These are phyloP conservation scores for Carpinus viminea DNA, from an alignment of 306 rosid species.

Conservation along the genomic window DNA sequence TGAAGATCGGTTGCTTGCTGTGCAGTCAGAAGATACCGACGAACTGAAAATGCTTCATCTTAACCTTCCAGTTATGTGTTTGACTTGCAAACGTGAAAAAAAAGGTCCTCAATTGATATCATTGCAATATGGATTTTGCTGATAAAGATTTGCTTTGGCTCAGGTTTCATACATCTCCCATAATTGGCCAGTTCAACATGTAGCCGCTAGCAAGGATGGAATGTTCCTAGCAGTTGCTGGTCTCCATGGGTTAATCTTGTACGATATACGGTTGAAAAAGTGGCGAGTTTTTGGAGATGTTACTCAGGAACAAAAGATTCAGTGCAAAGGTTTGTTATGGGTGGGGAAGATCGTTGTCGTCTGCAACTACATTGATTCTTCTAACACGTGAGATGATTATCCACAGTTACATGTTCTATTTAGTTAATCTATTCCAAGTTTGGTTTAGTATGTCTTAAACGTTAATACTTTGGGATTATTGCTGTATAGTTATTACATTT, in stretches of 20 bases:
- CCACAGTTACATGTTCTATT: constrained; percentile 22
- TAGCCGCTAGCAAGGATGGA: constrained; percentile 95
- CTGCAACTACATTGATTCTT: constrained; percentile 87
- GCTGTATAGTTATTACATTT: constrained; percentile 5
- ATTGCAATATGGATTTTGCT: constrained; percentile 34
- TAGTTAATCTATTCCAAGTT: constrained; percentile 27
- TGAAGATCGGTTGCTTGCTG: constrained; percentile 81
- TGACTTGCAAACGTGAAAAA: constrained; percentile 30
- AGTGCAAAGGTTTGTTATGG: constrained; percentile 95
- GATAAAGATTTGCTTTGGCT: constrained; percentile 34
- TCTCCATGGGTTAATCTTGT: constrained; percentile 85
- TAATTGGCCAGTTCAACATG: constrained; percentile 98
- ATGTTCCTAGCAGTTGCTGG: constrained; percentile 93
- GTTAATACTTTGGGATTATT: constrained; percentile 4
- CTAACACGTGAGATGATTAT: constrained; percentile 75
- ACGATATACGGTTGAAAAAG: constrained; percentile 79
- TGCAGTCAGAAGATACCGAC: constrained; percentile 94
- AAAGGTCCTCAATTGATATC: constrained; percentile 4
- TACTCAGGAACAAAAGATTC: constrained; percentile 89
- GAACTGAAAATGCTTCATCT: constrained; percentile 94
- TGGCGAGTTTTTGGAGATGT: constrained; percentile 98
- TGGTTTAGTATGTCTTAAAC: constrained; percentile 20
- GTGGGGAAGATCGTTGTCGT: constrained; percentile 95
- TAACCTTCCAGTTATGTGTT: constrained; percentile 89
- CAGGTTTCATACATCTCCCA: constrained; percentile 97